Percentiles rank a stretch among this genome's conserved stretches.
Evolutionary conservation across 805 yeast genomes (phyloP).

Genomic region (Myxozyma lipomycoides): DNA sequence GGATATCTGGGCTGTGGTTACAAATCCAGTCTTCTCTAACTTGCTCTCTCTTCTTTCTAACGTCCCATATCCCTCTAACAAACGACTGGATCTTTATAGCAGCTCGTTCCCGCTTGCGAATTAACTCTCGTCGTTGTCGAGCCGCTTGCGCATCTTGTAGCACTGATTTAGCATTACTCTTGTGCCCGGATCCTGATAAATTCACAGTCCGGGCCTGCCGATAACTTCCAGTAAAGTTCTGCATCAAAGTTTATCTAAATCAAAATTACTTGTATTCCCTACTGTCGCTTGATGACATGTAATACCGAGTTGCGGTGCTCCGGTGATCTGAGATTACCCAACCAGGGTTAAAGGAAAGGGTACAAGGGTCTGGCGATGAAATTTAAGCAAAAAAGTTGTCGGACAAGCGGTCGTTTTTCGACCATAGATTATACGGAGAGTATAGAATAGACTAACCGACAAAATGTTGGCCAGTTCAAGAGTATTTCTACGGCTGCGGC

Average conservation of each 20-base stretch:
- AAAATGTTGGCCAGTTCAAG: too few species aligned
- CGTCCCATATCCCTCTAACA: constrained; percentile 19
- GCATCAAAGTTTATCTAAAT: constrained; percentile 2
- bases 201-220: constrained; percentile 59
- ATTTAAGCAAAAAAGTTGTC: too few species aligned
- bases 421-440: too few species aligned
- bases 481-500: too few species aligned
- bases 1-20: neutral
- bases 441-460: too few species aligned
- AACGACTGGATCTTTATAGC: constrained; percentile 49
- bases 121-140: constrained; percentile 59
- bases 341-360: too few species aligned
- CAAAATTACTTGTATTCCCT: neutral
- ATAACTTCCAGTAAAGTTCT: constrained; percentile 65
- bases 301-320: too few species aligned
- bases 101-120: constrained; percentile 48
- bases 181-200: constrained; percentile 49
- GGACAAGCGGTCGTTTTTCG: too few species aligned
- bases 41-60: constrained; percentile 9
- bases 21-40: constrained; percentile 6
- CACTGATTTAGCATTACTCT: constrained; percentile 38
- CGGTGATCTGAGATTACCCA: too few species aligned
- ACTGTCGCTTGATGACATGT: too few species aligned
- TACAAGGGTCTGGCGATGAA: too few species aligned
- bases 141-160: constrained; percentile 65